These are phyloP conservation scores for Arachis stenosperma DNA, from an alignment of 306 rosid species.

Conservation along the genomic window DNA sequence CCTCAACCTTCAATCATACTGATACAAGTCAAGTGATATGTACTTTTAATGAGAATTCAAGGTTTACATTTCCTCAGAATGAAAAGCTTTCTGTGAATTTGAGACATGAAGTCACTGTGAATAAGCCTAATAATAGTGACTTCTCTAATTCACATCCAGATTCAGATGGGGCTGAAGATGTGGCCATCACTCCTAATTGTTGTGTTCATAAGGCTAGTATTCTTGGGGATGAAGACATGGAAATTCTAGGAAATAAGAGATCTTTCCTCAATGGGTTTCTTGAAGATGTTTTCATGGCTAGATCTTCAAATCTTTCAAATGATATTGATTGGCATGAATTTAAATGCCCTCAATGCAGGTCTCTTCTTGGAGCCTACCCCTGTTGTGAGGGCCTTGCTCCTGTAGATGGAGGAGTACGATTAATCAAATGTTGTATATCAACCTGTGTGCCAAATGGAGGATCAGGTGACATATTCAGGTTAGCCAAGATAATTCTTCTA, in stretches of 20 bases:
- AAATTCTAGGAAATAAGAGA: conserved; percentile 57
- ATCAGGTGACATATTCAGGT: conserved; percentile 76
- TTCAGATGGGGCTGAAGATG: conserved; percentile 37
- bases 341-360: conserved; percentile 74
- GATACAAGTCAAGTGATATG: conserved; percentile 25
- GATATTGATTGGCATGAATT: conserved; percentile 85
- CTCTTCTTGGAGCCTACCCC: conserved; percentile 90
- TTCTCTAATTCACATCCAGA: conserved; percentile 39
- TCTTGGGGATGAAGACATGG: conserved; percentile 40
- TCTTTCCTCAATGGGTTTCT: conserved; percentile 84
- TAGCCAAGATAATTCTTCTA: conserved; percentile 36
- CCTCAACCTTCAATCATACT: conserved; percentile 41
- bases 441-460: conserved; percentile 60
- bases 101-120: conserved; percentile 34
- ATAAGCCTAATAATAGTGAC: conserved; percentile 38
- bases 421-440: conserved; percentile 80
- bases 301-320: conserved; percentile 66
- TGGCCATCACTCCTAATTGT: conserved; percentile 44
- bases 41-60: conserved; percentile 38
- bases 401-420: conserved; percentile 83
- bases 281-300: conserved; percentile 90
- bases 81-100: conserved; percentile 42
- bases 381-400: conserved; percentile 56
- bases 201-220: conserved; percentile 43
- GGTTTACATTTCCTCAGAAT: conserved; percentile 41